Percentiles rank a stretch among this genome's conserved stretches.
Conservation (phyloP, 2,329 filamentous ascomycete species). For the Epichloe scottii region DNA sequence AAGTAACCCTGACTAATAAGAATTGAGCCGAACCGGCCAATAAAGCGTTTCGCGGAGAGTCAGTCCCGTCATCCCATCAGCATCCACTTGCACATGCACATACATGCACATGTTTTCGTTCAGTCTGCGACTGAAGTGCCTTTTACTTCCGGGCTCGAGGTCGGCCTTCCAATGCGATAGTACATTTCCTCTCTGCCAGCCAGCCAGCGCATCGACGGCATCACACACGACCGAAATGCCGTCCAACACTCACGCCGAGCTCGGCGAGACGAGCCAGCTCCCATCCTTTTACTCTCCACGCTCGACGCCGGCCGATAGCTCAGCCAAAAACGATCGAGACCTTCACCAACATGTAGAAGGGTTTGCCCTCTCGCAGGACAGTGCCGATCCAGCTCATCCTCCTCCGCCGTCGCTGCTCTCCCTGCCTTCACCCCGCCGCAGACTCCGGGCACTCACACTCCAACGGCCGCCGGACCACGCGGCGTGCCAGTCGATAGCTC, state of each 20-base stretch:
- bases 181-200: background rate
- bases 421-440: slow-evolving; percentile 69
- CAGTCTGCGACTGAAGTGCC: too few relatives aligned
- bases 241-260: slow-evolving; percentile 2
- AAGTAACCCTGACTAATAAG: background rate
- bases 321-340: slow-evolving; percentile 7
- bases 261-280: slow-evolving; percentile 21
- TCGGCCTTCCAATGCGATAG: background rate
- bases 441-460: slow-evolving; percentile 47
- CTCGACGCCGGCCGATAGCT: slow-evolving; percentile 17
- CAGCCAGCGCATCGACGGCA: background rate
- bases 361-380: slow-evolving; percentile 22
- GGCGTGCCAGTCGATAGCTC: slow-evolving; percentile 49
- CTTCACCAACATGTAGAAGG: slow-evolving; percentile 19
- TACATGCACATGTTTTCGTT: background rate
- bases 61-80: background rate
- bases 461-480: slow-evolving; percentile 30
- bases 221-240: slow-evolving; percentile 3
- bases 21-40: slow-evolving; percentile 1
- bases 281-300: slow-evolving; percentile 36
- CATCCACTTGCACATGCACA: too few relatives aligned
- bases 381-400: slow-evolving; percentile 5
- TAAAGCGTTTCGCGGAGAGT: background rate
- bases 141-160: background rate
- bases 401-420: slow-evolving; percentile 66